Percentiles rank a stretch among this genome's conserved stretches.
Evolutionary conservation across 495 filamentous ascomycete species (phyloP).

Genomic region (Polyplosphaeria fusca): DNA sequence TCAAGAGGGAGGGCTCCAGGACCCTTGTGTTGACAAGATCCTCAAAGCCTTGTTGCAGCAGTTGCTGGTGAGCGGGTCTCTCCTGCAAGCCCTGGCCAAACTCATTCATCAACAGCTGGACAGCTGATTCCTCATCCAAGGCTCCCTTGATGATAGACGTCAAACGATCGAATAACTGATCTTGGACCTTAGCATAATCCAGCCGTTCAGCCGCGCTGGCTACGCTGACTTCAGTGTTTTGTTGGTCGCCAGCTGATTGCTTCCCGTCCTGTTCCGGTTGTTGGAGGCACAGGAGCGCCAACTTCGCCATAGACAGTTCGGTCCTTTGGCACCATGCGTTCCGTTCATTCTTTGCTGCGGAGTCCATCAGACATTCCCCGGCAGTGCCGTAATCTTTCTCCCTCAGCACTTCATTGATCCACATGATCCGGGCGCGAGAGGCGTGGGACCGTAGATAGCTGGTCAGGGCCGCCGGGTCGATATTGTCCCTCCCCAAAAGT

Average conservation of each 20-base stretch:
- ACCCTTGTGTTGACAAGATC: slow-evolving; percentile 64
- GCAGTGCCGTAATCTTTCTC: slow-evolving; percentile 71
- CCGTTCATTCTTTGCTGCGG: slow-evolving; percentile 64
- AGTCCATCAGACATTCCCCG: slow-evolving; percentile 59
- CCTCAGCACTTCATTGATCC: slow-evolving; percentile 82
- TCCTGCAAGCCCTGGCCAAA: slow-evolving; percentile 58
- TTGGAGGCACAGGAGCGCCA: slow-evolving; percentile 65
- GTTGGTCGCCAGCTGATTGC: not conserved
- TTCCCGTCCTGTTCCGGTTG: slow-evolving; percentile 26
- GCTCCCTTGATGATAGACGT: slow-evolving; percentile 57
- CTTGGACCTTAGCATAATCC: slow-evolving; percentile 68
- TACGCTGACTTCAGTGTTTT: not conserved
- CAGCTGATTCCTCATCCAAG: slow-evolving; percentile 72
- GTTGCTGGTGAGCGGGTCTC: slow-evolving; percentile 58
- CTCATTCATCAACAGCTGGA: slow-evolving; percentile 68
- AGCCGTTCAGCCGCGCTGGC: slow-evolving; percentile 23
- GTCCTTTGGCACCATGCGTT: slow-evolving; percentile 87
- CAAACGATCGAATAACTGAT: slow-evolving; percentile 63
- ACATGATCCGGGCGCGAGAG: slow-evolving; percentile 71
- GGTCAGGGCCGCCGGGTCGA: slow-evolving; percentile 65
- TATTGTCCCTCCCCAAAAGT: slow-evolving; percentile 62
- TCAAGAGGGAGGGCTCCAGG: slow-evolving; percentile 62
- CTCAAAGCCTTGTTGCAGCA: slow-evolving; percentile 64
- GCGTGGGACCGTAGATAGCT: slow-evolving; percentile 67
- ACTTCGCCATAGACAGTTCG: slow-evolving; percentile 81